phyloP scores from a whole-genome alignment of 495 filamentous ascomycete species.

The Acidomyces sp. region DNA sequence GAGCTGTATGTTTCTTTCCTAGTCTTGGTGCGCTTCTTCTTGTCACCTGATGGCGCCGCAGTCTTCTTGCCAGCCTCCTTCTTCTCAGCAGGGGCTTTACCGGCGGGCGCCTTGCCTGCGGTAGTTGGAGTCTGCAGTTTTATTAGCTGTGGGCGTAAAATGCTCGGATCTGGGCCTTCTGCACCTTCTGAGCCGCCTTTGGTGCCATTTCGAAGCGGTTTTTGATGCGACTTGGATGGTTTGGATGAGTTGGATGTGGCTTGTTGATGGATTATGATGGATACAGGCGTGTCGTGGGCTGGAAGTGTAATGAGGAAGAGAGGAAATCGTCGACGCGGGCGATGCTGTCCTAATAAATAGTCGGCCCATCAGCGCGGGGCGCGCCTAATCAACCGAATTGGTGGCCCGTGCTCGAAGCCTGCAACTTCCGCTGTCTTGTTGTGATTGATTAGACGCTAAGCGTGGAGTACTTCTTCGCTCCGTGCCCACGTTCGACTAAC shows the following conservation, averaged over 20 bases:
- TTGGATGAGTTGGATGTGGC: slow-evolving; percentile 11
- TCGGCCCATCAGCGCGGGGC: no score
- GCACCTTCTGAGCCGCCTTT: slow-evolving; percentile 14
- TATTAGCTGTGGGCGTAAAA: slow-evolving; percentile 12
- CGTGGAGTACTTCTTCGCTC: slow-evolving; percentile 7
- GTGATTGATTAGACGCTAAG: slow-evolving; percentile 19
- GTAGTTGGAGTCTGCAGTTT: slow-evolving; percentile 91
- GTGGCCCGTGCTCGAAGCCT: no score
- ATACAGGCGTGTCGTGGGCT: slow-evolving; percentile 9
- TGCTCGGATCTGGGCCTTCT: not conserved
- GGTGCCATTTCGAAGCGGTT: slow-evolving; percentile 20
- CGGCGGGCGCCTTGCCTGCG: slow-evolving; percentile 89
- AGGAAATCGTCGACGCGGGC: no score
- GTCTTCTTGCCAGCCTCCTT: slow-evolving; percentile 99
- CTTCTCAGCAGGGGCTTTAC: slow-evolving; percentile 86
- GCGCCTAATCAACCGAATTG: no score
- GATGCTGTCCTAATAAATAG: no score
- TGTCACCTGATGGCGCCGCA: slow-evolving; percentile 75
- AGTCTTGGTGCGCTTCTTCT: slow-evolving; percentile 99
- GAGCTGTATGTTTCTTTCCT: slow-evolving; percentile 99
- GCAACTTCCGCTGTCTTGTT: not conserved
- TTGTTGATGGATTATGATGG: slow-evolving; percentile 15
- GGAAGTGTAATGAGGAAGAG: slow-evolving; percentile 2
- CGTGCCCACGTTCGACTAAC: slow-evolving; percentile 16
- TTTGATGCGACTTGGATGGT: slow-evolving; percentile 9